phyloP scores from a whole-genome alignment of 2,329 filamentous ascomycete genomes.

The Cladophialophora yegresii region DNA sequence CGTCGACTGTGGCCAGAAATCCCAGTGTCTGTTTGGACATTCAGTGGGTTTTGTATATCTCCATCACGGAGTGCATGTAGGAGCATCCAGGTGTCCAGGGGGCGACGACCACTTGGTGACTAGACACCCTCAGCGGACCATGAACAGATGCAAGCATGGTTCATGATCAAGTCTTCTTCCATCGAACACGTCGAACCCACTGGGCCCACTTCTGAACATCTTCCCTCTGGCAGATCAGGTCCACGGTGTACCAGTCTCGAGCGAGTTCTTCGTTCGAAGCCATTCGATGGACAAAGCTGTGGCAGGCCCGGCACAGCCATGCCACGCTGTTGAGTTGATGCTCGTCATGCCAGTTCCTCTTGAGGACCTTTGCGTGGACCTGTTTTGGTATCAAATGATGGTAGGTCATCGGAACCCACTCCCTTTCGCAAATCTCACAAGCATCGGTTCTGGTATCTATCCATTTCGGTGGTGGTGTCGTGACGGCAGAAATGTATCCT shows the following conservation, averaged over 20 bases:
- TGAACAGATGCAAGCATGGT: not conserved
- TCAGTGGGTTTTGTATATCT: not conserved
- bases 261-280: slow-evolving; percentile 77
- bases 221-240: slow-evolving; percentile 67
- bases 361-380: slow-evolving; percentile 73
- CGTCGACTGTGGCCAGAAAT: not conserved
- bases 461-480: slow-evolving; percentile 65
- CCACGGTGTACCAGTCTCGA: slow-evolving; percentile 70
- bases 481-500: slow-evolving; percentile 61
- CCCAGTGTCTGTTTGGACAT: not conserved
- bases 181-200: slow-evolving; percentile 73
- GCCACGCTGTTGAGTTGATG: slow-evolving; percentile 78
- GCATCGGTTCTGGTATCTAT: slow-evolving; percentile 56
- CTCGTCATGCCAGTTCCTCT: slow-evolving; percentile 75
- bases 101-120: not conserved
- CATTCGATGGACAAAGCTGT: slow-evolving; percentile 77
- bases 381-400: slow-evolving; percentile 82
- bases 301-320: slow-evolving; percentile 82
- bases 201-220: slow-evolving; percentile 70
- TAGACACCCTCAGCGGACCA: not conserved
- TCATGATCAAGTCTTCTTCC: slow-evolving; percentile 62
- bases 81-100: not conserved
- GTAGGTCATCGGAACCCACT: slow-evolving; percentile 76
- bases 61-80: not conserved
- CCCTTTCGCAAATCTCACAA: slow-evolving; percentile 76